phyloP scores from a whole-genome alignment of 179 eudicot genomes.

The Pouteria campechiana region DNA sequence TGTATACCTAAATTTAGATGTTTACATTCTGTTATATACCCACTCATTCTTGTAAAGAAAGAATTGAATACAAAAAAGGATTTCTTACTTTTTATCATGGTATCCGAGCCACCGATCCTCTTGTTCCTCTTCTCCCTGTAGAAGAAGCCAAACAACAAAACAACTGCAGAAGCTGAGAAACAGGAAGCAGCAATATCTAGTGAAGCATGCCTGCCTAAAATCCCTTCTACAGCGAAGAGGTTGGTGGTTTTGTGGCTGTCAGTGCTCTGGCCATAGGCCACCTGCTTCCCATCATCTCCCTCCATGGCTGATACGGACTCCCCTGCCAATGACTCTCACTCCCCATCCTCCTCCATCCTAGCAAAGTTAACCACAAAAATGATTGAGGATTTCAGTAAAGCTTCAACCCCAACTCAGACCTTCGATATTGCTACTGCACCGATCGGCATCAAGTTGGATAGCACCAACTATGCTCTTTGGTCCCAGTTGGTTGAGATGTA shows the following conservation, averaged over 20 bases:
- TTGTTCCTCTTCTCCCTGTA: slow-evolving; percentile 39
- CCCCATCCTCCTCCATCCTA: background rate
- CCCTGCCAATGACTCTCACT: background rate
- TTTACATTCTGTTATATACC: background rate
- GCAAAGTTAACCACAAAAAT: background rate
- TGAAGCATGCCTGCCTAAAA: slow-evolving; percentile 44
- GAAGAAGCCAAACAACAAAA: slow-evolving; percentile 56
- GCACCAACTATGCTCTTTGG: too few species aligned
- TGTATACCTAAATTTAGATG: background rate
- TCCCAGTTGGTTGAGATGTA: too few species aligned
- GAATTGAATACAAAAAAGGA: background rate
- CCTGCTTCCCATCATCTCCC: background rate
- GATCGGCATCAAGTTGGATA: too few species aligned
- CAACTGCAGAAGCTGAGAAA: slow-evolving; percentile 52
- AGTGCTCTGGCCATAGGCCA: slow-evolving; percentile 52
- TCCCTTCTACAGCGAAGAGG: slow-evolving; percentile 29
- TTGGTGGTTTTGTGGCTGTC: slow-evolving; percentile 18
- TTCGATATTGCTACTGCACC: too few species aligned
- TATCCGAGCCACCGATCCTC: background rate
- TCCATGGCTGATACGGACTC: background rate
- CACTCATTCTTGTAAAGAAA: background rate
- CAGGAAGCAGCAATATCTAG: slow-evolving; percentile 49
- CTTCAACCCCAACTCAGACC: background rate
- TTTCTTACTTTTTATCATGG: background rate
- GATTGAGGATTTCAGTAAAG: background rate